phyloP scores from a whole-genome alignment of 2,329 filamentous ascomycete species.

The Plenodomus lindquistii region DNA sequence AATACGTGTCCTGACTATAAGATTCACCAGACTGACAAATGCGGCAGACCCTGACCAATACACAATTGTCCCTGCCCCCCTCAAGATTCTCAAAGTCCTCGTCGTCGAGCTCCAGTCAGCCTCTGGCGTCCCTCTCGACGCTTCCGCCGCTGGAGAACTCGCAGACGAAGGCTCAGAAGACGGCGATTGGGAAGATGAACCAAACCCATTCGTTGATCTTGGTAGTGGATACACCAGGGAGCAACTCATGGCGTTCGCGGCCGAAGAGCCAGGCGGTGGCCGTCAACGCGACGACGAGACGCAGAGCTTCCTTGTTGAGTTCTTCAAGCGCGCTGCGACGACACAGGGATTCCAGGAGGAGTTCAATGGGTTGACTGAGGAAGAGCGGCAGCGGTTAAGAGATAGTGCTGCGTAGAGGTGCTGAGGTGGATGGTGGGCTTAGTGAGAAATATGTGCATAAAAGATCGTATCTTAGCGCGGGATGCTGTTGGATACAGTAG shows the following conservation, averaged over 20 bases:
- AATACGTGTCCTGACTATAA: background rate
- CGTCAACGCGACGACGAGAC: constrained; percentile 88
- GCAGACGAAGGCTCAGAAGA: constrained; percentile 70
- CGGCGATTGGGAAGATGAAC: constrained; percentile 79
- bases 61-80: constrained; percentile 80
- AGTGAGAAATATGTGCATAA: background rate
- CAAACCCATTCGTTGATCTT: constrained; percentile 73
- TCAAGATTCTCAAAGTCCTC: constrained; percentile 96
- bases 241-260: constrained; percentile 79
- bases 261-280: constrained; percentile 51
- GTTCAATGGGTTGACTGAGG: constrained; percentile 57
- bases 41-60: constrained; percentile 79
- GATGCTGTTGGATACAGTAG: too few relatives aligned
- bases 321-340: constrained; percentile 67
- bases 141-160: constrained; percentile 63
- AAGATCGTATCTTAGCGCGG: background rate
- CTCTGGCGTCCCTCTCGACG: constrained; percentile 65
- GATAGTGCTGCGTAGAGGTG: constrained; percentile 29
- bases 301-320: constrained; percentile 78
- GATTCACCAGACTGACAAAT: constrained; percentile 13
- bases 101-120: constrained; percentile 88
- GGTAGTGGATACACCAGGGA: constrained; percentile 56
- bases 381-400: constrained; percentile 59
- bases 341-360: constrained; percentile 60
- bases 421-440: background rate